phyloP scores from a whole-genome alignment of 2,329 filamentous ascomycete species.

The Aschersonia sp. region DNA sequence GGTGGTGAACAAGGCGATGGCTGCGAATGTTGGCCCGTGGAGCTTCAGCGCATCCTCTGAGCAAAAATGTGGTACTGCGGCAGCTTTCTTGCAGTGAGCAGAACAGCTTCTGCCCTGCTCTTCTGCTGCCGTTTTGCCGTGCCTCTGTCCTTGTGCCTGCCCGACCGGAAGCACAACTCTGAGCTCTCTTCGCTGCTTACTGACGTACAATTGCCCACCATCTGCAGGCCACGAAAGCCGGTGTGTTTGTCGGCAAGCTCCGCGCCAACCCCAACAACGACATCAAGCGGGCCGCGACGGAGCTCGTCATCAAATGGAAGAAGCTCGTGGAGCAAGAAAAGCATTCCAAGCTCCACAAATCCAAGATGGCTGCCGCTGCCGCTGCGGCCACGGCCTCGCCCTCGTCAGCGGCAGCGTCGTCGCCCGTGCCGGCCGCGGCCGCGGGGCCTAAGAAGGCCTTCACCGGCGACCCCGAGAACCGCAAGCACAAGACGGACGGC shows the following conservation, averaged over 20 bases:
- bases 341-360: conserved; percentile 27
- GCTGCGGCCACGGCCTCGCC: conserved; percentile 14
- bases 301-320: conserved; percentile 82
- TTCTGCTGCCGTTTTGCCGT: too few species aligned
- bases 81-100: too few species aligned
- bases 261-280: conserved; percentile 66
- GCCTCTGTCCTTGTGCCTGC: too few species aligned
- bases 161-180: too few species aligned
- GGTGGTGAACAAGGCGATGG: not conserved
- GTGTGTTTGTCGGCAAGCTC: conserved; percentile 74
- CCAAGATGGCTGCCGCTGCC: conserved; percentile 15
- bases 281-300: conserved; percentile 60
- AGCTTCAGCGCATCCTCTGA: too few species aligned
- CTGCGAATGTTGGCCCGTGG: too few species aligned
- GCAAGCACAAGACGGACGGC: conserved; percentile 68
- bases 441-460: conserved; percentile 29
- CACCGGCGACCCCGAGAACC: conserved; percentile 58
- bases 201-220: not conserved
- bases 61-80: too few species aligned
- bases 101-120: too few species aligned
- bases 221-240: conserved; percentile 65
- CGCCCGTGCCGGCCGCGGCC: conserved; percentile 26
- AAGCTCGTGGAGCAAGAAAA: conserved; percentile 57
- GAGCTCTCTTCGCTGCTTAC: too few species aligned
- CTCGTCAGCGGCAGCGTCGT: conserved; percentile 34